Percentiles rank a stretch among this genome's conserved stretches.
phyloP scores from a whole-genome alignment of 2,329 filamentous ascomycete genomes.

The Monilinia polystroma region DNA sequence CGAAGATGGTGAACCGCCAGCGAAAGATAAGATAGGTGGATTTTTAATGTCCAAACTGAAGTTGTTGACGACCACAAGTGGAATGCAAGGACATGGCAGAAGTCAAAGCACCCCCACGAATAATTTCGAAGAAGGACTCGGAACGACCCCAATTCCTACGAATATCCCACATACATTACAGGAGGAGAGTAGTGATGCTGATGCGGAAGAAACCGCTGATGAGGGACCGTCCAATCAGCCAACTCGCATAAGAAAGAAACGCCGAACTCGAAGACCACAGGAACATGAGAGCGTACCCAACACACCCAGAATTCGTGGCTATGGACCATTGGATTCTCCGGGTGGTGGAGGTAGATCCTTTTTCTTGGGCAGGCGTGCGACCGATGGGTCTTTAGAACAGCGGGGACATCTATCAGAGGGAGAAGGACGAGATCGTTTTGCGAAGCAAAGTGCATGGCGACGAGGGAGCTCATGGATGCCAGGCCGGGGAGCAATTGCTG shows the following conservation, averaged over 20 bases:
- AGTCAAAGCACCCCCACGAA: conserved; percentile 42
- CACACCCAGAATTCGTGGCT: conserved; percentile 51
- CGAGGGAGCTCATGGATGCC: conserved; percentile 50
- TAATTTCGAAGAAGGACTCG: conserved; percentile 40
- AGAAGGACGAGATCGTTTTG: conserved; percentile 65
- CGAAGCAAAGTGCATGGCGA: conserved; percentile 55
- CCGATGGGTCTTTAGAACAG: conserved; percentile 57
- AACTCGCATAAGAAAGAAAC: conserved; percentile 59
- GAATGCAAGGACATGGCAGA: conserved; percentile 46
- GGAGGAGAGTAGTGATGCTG: conserved; percentile 69
- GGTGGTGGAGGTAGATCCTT: conserved; percentile 32
- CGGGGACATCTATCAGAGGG: conserved; percentile 72
- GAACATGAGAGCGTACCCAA: conserved; percentile 59
- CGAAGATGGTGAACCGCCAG: conserved; percentile 61
- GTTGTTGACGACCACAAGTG: conserved; percentile 61
- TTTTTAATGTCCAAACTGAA: conserved; percentile 79
- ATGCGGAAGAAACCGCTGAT: conserved; percentile 83
- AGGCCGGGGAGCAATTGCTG: conserved; percentile 51
- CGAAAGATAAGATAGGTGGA: conserved; percentile 59
- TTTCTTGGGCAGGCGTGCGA: conserved; percentile 62
- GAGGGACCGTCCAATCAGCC: conserved; percentile 57
- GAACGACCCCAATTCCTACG: conserved; percentile 49
- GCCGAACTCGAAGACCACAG: conserved; percentile 58
- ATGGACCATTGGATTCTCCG: conserved; percentile 35
- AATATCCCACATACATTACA: conserved; percentile 53